Percentiles rank a stretch among this genome's conserved stretches.
These are phyloP conservation scores for Rubus idaeus DNA, from an alignment of 306 rosid genomes.

Conservation along the genomic window DNA sequence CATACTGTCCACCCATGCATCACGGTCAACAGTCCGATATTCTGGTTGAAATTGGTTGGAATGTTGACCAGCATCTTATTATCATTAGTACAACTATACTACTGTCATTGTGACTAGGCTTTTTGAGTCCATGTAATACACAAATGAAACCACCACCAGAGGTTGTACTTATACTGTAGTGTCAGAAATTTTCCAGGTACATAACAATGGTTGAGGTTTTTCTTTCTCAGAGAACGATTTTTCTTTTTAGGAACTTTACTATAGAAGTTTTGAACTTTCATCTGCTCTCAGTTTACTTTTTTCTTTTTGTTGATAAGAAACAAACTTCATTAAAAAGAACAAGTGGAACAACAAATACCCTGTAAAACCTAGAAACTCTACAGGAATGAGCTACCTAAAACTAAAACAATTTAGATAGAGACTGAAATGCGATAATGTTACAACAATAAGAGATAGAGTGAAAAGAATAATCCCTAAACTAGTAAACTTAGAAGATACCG, in stretches of 20 bases:
- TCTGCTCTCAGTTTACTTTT: not conserved
- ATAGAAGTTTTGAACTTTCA: not conserved
- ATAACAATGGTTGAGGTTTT: not conserved
- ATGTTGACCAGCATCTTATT: not conserved
- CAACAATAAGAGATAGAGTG: not conserved
- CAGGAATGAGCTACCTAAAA: too few relatives aligned
- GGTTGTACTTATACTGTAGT: not conserved
- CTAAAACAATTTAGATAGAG: not conserved
- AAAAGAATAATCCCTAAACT: not conserved
- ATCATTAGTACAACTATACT: not conserved
- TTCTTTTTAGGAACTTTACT: not conserved
- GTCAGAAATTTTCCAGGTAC: not conserved
- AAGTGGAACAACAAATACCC: not conserved
- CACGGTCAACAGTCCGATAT: too few relatives aligned
- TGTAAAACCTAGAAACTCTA: too few relatives aligned
- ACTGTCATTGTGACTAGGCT: not conserved
- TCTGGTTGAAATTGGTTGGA: not conserved
- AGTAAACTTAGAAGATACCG: not conserved
- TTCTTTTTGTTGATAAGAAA: not conserved
- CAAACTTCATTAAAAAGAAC: not conserved
- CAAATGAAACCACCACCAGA: not conserved
- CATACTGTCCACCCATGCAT: too few relatives aligned
- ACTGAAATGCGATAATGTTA: not conserved
- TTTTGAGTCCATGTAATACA: not conserved
- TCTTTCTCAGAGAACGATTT: not conserved